These are phyloP conservation scores for Ustanciosporium gigantosporum DNA, from an alignment of 1,284 basidiomycete species.

Conservation along the genomic window DNA sequence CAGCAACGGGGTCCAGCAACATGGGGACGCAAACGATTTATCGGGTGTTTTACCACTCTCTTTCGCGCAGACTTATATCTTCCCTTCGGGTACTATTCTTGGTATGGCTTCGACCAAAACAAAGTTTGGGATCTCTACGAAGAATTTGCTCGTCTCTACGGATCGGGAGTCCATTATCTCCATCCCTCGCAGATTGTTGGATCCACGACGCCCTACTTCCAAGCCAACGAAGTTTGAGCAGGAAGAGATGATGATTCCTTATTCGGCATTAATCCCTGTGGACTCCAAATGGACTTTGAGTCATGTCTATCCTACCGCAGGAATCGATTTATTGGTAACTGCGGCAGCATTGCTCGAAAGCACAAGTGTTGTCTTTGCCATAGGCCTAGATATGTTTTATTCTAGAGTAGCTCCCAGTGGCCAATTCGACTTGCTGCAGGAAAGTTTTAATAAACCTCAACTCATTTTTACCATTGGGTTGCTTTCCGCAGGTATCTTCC, in stretches of 20 bases:
- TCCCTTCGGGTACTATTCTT: slow-evolving; percentile 68
- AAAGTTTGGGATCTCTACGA: slow-evolving; percentile 82
- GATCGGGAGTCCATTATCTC: slow-evolving; percentile 74
- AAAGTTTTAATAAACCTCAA: slow-evolving; percentile 85
- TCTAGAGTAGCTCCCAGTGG: slow-evolving; percentile 81
- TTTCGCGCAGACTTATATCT: slow-evolving; percentile 73
- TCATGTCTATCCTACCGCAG: slow-evolving; percentile 68
- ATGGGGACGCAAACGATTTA: not conserved
- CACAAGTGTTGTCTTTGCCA: slow-evolving; percentile 82
- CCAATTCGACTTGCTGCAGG: slow-evolving; percentile 82
- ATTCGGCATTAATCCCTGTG: slow-evolving; percentile 76
- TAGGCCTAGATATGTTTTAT: slow-evolving; percentile 84
- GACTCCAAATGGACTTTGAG: slow-evolving; percentile 77
- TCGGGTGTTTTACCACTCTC: slow-evolving; percentile 44
- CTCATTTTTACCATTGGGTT: slow-evolving; percentile 79
- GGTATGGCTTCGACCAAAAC: slow-evolving; percentile 72
- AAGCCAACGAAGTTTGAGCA: slow-evolving; percentile 78
- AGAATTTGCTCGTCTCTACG: slow-evolving; percentile 87
- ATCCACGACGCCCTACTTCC: slow-evolving; percentile 77
- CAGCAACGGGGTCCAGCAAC: slow-evolving; percentile 1
- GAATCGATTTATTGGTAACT: slow-evolving; percentile 67
- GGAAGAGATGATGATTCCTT: slow-evolving; percentile 83
- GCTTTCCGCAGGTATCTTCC: slow-evolving; percentile 72
- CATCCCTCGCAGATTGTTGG: slow-evolving; percentile 75
- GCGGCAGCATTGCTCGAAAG: slow-evolving; percentile 86